Evolutionary conservation across 116 monocot genomes (phyloP).

Genomic region (Posidonia oceanica): DNA sequence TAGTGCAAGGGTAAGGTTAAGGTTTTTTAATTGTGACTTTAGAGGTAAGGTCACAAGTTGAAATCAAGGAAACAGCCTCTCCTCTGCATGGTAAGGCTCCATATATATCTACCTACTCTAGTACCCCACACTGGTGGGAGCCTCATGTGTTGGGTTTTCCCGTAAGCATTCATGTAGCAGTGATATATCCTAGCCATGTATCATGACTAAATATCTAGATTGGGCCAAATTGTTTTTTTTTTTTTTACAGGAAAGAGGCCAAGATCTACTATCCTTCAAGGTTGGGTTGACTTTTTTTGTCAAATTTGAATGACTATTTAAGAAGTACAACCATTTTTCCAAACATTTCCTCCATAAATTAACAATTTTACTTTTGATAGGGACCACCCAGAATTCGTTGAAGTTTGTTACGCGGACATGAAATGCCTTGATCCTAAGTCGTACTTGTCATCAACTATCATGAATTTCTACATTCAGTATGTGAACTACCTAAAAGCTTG

Average conservation of each 20-base stretch:
- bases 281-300: slow-evolving; percentile 16
- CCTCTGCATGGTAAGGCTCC: too few species aligned
- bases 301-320: background rate
- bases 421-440: slow-evolving; percentile 70
- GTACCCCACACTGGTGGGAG: too few species aligned
- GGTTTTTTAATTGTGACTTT: too few species aligned
- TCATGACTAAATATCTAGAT: background rate
- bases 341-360: background rate
- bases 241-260: slow-evolving; percentile 45
- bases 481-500: slow-evolving; percentile 10
- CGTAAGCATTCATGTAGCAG: background rate
- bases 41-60: background rate
- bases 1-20: too few species aligned
- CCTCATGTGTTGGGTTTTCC: too few species aligned
- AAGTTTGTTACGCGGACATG: slow-evolving; percentile 57
- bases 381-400: slow-evolving; percentile 59
- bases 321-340: background rate
- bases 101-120: background rate
- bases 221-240: background rate
- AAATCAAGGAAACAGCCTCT: background rate
- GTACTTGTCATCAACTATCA: slow-evolving; percentile 68
- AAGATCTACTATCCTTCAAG: slow-evolving; percentile 86
- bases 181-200: too few species aligned
- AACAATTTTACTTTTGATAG: slow-evolving; percentile 20
- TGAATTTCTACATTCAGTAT: slow-evolving; percentile 92